Evolutionary conservation across 1,284 basidiomycete genomes (phyloP).

Genomic region (Anthracocystis walkeri): DNA sequence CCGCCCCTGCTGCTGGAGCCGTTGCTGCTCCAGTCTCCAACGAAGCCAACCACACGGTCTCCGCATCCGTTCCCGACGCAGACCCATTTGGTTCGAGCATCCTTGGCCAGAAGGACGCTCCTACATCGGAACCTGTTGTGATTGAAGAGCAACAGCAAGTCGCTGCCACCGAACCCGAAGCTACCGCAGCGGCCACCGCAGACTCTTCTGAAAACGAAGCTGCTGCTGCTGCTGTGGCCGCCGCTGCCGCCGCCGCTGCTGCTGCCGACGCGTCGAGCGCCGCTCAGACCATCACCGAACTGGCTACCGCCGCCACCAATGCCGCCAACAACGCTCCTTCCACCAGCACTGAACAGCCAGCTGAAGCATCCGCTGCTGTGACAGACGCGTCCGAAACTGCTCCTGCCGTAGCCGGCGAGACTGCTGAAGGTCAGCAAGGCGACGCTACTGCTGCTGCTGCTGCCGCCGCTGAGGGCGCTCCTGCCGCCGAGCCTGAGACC

Average conservation of each 20-base stretch:
- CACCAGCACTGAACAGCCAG: slow-evolving; percentile 4
- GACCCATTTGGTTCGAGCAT: slow-evolving; percentile 15
- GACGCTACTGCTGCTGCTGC: slow-evolving; percentile 6
- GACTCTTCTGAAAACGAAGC: slow-evolving; percentile 14
- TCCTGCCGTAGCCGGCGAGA: slow-evolving; percentile 1
- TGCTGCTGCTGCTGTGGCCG: not conserved
- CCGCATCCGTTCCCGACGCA: not conserved
- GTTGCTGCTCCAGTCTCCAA: slow-evolving; percentile 16
- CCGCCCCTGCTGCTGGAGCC: slow-evolving; percentile 13
- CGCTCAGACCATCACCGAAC: slow-evolving; percentile 46
- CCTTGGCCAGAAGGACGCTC: slow-evolving; percentile 13
- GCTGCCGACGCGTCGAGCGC: slow-evolving; percentile 46
- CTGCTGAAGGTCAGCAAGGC: slow-evolving; percentile 9
- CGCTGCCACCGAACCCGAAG: slow-evolving; percentile 8
- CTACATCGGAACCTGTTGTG: slow-evolving; percentile 5
- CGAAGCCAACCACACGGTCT: slow-evolving; percentile 5
- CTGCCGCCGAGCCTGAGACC: slow-evolving; percentile 20
- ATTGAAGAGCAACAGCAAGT: slow-evolving; percentile 12
- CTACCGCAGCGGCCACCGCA: slow-evolving; percentile 1
- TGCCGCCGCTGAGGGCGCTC: slow-evolving; percentile 1
- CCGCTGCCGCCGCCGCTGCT: slow-evolving; percentile 17
- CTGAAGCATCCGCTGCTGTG: slow-evolving; percentile 1
- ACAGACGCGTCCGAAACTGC: slow-evolving; percentile 1
- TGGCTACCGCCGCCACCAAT: slow-evolving; percentile 46
- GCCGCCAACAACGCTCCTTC: slow-evolving; percentile 21